Evolutionary conservation across 192 early-diverging fungal species (phyloP), one percentile per base, ranked within the genome.

Genomic region (Coemansia sp.): DNA sequence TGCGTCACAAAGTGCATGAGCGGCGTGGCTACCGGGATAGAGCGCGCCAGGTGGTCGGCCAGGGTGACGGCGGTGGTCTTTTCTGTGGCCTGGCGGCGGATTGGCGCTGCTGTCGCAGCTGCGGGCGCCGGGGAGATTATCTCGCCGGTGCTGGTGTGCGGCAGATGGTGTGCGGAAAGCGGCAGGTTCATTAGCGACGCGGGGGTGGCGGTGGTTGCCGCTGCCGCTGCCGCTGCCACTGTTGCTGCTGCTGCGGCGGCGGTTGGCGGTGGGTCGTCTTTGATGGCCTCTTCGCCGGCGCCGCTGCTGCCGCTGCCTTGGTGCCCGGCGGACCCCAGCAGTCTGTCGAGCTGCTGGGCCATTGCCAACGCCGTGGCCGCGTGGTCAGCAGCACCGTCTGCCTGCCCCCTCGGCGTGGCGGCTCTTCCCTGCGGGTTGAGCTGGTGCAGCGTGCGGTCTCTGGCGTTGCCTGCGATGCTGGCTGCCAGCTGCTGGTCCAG

Each of bases 181-280:
- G 77, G 71, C 61, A 80, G 58, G 55, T 80, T 80, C 61, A 80
- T 62, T 46, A 80, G 64, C 51, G 72, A 71, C 5, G 77, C 77
- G 6, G 77, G 77, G 14, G 77, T 80, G 20, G 68, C 73, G 25
- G 64, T 61, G 25, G 10, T 19, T 25, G 56, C 36, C 18, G 35
- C 61, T 16, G 61, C 27, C 29, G 16, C 27, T 46, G 19, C 14
- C 3, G 51, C 35, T 54, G 50, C 51, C 25, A 50, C 20, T 30
- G 11, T 55, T 9, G 27, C 24, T 29, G n/a, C n/a, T n/a, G n/a
- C n/a, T n/a, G n/a, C n/a, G n/a, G n/a, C n/a, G n/a, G n/a, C n/a
- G n/a, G n/a, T n/a, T n/a, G n/a, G n/a, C n/a, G n/a, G n/a, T n/a
- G n/a, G n/a, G n/a, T n/a, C n/a, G n/a, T n/a, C n/a, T n/a, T n/a